phyloP scores from a whole-genome alignment of 2,329 filamentous ascomycete genomes.

The Cercospora brassicicola region DNA sequence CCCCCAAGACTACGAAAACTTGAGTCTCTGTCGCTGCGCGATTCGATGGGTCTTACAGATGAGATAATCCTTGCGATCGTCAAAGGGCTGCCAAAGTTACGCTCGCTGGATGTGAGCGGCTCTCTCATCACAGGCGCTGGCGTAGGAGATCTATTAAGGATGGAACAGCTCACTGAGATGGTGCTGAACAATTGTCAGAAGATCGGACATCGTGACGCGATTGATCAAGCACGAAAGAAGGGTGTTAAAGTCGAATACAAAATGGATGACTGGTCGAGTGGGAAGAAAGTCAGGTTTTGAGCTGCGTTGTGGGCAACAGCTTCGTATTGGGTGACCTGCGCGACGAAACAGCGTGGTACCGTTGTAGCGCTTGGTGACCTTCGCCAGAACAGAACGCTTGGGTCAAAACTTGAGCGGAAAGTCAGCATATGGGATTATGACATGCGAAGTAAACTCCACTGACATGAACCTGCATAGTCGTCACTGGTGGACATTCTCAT shows the following conservation, averaged over 20 bases:
- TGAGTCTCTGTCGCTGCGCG: background rate
- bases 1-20: background rate
- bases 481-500: background rate
- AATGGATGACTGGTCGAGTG: slow-evolving; percentile 14
- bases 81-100: slow-evolving; percentile 27
- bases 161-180: slow-evolving; percentile 34
- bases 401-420: background rate
- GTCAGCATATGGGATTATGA: background rate
- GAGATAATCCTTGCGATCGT: slow-evolving; percentile 24
- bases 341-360: background rate
- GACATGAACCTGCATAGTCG: background rate
- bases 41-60: background rate
- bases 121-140: slow-evolving; percentile 45
- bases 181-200: slow-evolving; percentile 40
- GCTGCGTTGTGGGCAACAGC: background rate
- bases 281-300: slow-evolving; percentile 28
- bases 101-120: slow-evolving; percentile 39
- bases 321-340: background rate
- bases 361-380: background rate
- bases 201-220: slow-evolving; percentile 42
- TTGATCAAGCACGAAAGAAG: slow-evolving; percentile 43
- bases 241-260: slow-evolving; percentile 38
- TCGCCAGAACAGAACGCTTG: background rate
- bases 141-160: slow-evolving; percentile 41
- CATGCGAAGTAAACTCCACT: background rate